Base-by-base conservation (phyloP, 208 protist genomes). In the Trypanosoma melophagium region DNA sequence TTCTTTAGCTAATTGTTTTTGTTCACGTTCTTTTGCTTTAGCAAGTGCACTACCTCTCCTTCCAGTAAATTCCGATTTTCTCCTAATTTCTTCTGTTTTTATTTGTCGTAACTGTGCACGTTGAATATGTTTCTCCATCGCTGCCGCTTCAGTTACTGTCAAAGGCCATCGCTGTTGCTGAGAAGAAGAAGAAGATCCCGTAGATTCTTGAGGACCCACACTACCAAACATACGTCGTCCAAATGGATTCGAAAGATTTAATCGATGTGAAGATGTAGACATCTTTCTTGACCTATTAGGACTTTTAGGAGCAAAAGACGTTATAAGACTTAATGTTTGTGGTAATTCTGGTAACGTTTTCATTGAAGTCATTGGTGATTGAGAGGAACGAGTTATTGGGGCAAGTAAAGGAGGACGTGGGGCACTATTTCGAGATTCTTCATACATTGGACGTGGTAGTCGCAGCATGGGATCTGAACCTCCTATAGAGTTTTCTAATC, bases 221-320 rank as follows among this genome's bases (percentile, higher is more conserved):
- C 71, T 79, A 47, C 76, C 74, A 64, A 85, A 82, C 19, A 40
- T 63, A 69, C 74, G 80, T 7, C 80, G 82, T 16, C 80, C 78
- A 59, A 87, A 73, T 24, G 71, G 76, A 56, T 84, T 87, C 16
- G 40, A 31, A 49, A 2, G 1, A 19, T 2, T 14, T 16, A 42
- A 1, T 62, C 9, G 14, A 52, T 31, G 7, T 14, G n/a, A 28
- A 2, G 17, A 10, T 17, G 10, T 59, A 5, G 28, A 22, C n/a
- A 25, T 1, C n/a, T 12, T 10, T 3, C 8, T 47, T 47, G 9
- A 17, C 10, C 10, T 47, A n/a, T 8, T 17, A 47, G 42, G 10
- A 47, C 42, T 2, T 47, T 47, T 47, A 2, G 1, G 42, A 14
- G 1, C 4, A 47, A 47, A 8, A 14, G 42, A 47, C 13, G 42